These are phyloP conservation scores for Saxophila tyrrhenica DNA, from an alignment of 495 filamentous ascomycete species.

Conservation along the genomic window DNA sequence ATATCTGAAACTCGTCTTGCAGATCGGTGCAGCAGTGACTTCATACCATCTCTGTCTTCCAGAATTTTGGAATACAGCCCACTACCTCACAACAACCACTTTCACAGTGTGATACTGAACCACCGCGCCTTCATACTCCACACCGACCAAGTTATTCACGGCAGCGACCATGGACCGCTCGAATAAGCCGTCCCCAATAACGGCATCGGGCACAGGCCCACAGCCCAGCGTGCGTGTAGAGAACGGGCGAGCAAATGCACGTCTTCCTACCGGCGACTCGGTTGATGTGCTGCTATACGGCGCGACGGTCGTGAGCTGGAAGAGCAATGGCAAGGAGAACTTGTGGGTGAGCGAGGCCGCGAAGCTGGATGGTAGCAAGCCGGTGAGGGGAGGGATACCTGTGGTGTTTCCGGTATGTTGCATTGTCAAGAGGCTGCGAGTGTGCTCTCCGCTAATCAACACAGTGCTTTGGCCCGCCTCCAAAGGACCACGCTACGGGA, in stretches of 20 bases:
- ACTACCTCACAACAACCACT: too few relatives aligned
- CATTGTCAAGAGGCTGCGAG: too few relatives aligned
- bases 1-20: too few relatives aligned
- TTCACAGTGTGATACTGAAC: too few relatives aligned
- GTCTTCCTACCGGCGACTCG: slow-evolving; percentile 72
- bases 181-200: slow-evolving; percentile 70
- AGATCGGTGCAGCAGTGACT: too few relatives aligned
- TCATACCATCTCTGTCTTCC: too few relatives aligned
- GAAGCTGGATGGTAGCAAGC: slow-evolving; percentile 52
- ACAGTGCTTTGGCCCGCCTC: slow-evolving; percentile 82
- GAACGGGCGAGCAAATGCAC: slow-evolving; percentile 55
- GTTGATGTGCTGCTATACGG: slow-evolving; percentile 79
- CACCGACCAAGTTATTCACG: too few relatives aligned
- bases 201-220: slow-evolving; percentile 51
- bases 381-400: slow-evolving; percentile 70
- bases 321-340: slow-evolving; percentile 71
- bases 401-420: slow-evolving; percentile 85
- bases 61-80: too few relatives aligned
- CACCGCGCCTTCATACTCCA: too few relatives aligned
- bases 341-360: slow-evolving; percentile 78
- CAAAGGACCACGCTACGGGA: slow-evolving; percentile 56
- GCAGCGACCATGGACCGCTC: slow-evolving; percentile 61
- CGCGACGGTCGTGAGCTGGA: slow-evolving; percentile 90
- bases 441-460: too few relatives aligned
- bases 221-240: slow-evolving; percentile 55